Base-by-base conservation (phyloP, 257 asterid species). In the Nemophila menziesii region DNA sequence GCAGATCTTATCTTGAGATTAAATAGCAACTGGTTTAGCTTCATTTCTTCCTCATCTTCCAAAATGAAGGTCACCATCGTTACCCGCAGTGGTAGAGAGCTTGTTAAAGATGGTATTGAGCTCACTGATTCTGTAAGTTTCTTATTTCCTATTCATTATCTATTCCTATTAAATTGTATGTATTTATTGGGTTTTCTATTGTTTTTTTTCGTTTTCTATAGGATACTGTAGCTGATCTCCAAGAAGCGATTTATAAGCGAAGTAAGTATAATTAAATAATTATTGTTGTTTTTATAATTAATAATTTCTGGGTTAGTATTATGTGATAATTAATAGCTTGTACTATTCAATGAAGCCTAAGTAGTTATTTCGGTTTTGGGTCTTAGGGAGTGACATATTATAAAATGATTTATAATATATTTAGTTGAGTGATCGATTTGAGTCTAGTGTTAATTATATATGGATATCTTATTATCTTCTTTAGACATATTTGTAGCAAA, bases 201-300 rank as follows among this genome's bases (percentile, higher is more conserved):
- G 60, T 45, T 50, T 29, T 53, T 14, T 14, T 44, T 65, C 65
- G 60, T 45, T 50, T 22, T 48, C 26, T 65, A 68, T 68, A 89
- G 96, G 92, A 87, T 18, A 80, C 94, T 41, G 96, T 84, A 36
- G 67, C 92, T 71, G 96, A 89, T 81, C 71, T 89, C 74, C 96
- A 78, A 79, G 96, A 76, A 52, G 87, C 82, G 24, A 89, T 84
- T 59, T 78, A 84, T 56, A 71, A 70, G 54, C 57, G 73, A 59
- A 84, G 98, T 89, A 51, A 71, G 95, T 71, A 42, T 5, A 15
- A 52, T 18, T n/a, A 5, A 29, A 5, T 29, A 7, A 29, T 29
- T 29, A 7, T 29, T 29, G 36, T 29, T 29, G 12, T 29, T 29
- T 7, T 29, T 7, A 7, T 29, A 29, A 29, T 29, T 29, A 29